Conservation (phyloP, 805 yeast genomes). For the Gaillardinia entomophila region DNA sequence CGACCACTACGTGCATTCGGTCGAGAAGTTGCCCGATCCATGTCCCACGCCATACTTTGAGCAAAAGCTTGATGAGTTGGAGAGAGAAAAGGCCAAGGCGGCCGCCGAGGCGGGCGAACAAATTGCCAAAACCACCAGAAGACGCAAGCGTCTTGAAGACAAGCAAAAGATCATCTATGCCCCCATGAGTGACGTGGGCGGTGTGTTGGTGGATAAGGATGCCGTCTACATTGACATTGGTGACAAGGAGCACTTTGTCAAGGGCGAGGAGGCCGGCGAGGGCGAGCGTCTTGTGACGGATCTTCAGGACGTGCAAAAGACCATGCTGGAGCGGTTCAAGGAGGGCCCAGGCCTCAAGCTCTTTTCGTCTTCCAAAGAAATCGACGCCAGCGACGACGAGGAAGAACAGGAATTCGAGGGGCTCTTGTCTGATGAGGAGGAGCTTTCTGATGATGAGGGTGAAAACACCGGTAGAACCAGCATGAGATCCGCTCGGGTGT, state of each 20-base stretch:
- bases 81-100: constrained; percentile 63
- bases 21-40: constrained; percentile 94
- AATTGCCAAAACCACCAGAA: constrained; percentile 46
- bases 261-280: constrained; percentile 66
- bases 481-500: constrained; percentile 52
- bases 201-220: constrained; percentile 93
- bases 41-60: constrained; percentile 96
- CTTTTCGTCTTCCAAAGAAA: constrained; percentile 56
- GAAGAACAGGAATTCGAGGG: constrained; percentile 33
- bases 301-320: constrained; percentile 63
- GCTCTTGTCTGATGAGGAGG: constrained; percentile 23
- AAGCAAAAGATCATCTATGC: constrained; percentile 93
- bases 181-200: constrained; percentile 99
- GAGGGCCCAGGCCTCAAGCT: constrained; percentile 69
- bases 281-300: constrained; percentile 85
- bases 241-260: constrained; percentile 46
- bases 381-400: constrained; percentile 29
- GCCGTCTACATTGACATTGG: constrained; percentile 93
- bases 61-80: constrained; percentile 76
- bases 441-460: constrained; percentile 22
- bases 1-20: constrained; percentile 66
- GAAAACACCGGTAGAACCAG: constrained; percentile 56
- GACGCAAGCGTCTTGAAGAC: constrained; percentile 90
- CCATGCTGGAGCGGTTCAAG: constrained; percentile 51
- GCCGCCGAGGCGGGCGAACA: constrained; percentile 59